Evolutionary conservation across 164 flowering plant genomes (phyloP).

Genomic region (Vitis labrusca): DNA sequence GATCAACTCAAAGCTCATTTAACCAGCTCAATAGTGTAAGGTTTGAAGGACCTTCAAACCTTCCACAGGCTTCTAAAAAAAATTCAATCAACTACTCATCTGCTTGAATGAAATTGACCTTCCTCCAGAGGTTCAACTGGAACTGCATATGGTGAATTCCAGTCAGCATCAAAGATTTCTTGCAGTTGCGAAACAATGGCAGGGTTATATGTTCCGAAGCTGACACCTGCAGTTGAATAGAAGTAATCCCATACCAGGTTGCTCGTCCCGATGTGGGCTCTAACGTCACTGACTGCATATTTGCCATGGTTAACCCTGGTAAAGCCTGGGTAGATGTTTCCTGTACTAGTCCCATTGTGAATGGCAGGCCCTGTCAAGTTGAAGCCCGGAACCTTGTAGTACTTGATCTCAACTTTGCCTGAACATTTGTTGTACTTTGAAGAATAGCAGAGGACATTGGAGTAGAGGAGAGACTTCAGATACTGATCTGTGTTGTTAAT

Average conservation of each 20-base stretch:
- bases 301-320: slow-evolving; percentile 93
- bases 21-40: too few species aligned
- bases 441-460: slow-evolving; percentile 74
- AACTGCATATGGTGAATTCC: slow-evolving; percentile 84
- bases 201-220: slow-evolving; percentile 84
- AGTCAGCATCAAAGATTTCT: slow-evolving; percentile 85
- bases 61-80: too few species aligned
- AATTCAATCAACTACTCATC: slow-evolving; percentile 12
- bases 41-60: too few species aligned
- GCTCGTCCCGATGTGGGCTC: slow-evolving; percentile 95
- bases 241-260: slow-evolving; percentile 96
- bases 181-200: slow-evolving; percentile 81
- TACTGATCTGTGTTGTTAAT: slow-evolving; percentile 73
- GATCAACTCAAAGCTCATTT: too few species aligned
- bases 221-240: slow-evolving; percentile 78
- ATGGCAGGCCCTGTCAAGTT: slow-evolving; percentile 80
- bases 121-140: slow-evolving; percentile 55
- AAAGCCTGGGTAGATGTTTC: slow-evolving; percentile 70
- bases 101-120: slow-evolving; percentile 30
- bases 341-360: slow-evolving; percentile 49
- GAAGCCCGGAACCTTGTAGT: slow-evolving; percentile 80
- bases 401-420: slow-evolving; percentile 83
- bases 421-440: slow-evolving; percentile 68
- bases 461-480: slow-evolving; percentile 78
- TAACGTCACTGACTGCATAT: slow-evolving; percentile 77